These are phyloP conservation scores for Penstemon davidsonii DNA, from an alignment of 257 asterid genomes.

Conservation along the genomic window DNA sequence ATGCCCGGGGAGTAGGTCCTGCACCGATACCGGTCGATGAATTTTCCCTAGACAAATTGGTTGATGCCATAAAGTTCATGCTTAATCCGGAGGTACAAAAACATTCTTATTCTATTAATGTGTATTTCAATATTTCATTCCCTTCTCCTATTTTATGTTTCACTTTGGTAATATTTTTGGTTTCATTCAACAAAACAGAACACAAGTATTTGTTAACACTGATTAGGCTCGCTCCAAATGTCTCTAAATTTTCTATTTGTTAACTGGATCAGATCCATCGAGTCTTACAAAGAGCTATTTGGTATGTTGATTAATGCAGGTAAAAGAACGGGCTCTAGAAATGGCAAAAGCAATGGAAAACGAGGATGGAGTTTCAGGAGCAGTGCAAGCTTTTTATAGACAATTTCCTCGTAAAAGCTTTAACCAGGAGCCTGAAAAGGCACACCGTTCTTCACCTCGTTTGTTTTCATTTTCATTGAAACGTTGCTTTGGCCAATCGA, in stretches of 20 bases:
- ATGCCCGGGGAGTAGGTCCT: conserved; percentile 87
- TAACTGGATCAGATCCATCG: not conserved
- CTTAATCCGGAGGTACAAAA: conserved; percentile 55
- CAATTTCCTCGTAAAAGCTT: conserved; percentile 53
- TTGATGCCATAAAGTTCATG: conserved; percentile 81
- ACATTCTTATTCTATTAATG: not conserved
- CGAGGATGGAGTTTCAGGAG: conserved; percentile 87
- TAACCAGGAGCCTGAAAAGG: conserved; percentile 35
- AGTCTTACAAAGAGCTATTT: not conserved
- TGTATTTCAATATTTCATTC: not conserved
- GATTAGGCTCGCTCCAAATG: not conserved
- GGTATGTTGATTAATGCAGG: conserved; percentile 38
- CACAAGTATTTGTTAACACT: too few relatives aligned
- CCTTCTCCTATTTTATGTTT: not conserved
- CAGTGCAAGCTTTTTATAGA: conserved; percentile 69
- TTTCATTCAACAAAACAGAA: not conserved
- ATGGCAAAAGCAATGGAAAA: conserved; percentile 79
- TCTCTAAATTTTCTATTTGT: not conserved
- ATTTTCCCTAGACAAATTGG: conserved; percentile 75
- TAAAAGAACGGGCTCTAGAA: conserved; percentile 64
- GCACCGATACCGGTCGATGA: conserved; percentile 82
- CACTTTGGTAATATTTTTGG: not conserved
- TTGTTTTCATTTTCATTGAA: conserved; percentile 32
- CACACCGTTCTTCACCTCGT: conserved; percentile 22
- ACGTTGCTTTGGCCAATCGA: conserved; percentile 46